Conservation (phyloP, 2,329 filamentous ascomycete genomes). For the Onygenales sp. region DNA sequence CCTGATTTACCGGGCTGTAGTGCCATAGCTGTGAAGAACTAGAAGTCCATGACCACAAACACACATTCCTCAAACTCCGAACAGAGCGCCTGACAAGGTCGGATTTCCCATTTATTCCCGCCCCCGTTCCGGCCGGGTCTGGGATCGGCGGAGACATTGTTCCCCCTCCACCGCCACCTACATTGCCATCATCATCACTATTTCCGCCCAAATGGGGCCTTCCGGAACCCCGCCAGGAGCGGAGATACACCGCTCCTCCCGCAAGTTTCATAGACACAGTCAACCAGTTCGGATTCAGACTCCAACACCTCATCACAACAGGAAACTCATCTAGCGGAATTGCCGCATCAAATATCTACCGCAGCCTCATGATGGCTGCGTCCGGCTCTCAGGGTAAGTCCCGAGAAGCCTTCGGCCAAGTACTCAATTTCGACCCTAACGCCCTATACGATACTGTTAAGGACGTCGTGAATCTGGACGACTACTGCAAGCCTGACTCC, state of each 20-base stretch:
- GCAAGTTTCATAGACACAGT: constrained; percentile 1
- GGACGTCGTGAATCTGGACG: neutral
- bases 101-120: neutral
- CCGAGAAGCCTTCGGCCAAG: constrained; percentile 1
- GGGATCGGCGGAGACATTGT: no score
- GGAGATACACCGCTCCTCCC: neutral
- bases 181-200: neutral
- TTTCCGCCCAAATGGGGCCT: neutral
- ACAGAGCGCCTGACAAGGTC: neutral
- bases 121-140: neutral
- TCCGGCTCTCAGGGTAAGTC: neutral
- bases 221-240: neutral
- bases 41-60: neutral
- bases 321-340: neutral
- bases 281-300: constrained; percentile 5
- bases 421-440: neutral
- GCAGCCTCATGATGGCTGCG: constrained; percentile 5
- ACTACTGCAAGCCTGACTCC: constrained; percentile 1
- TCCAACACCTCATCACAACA: neutral
- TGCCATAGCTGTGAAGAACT: constrained; percentile 5
- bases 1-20: neutral
- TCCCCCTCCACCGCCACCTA: no score
- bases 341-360: constrained; percentile 4
- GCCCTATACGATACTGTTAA: neutral
- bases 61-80: constrained; percentile 7